Evolutionary conservation across 2,329 filamentous ascomycete species (phyloP).

Genomic region (Penicillium sp.): DNA sequence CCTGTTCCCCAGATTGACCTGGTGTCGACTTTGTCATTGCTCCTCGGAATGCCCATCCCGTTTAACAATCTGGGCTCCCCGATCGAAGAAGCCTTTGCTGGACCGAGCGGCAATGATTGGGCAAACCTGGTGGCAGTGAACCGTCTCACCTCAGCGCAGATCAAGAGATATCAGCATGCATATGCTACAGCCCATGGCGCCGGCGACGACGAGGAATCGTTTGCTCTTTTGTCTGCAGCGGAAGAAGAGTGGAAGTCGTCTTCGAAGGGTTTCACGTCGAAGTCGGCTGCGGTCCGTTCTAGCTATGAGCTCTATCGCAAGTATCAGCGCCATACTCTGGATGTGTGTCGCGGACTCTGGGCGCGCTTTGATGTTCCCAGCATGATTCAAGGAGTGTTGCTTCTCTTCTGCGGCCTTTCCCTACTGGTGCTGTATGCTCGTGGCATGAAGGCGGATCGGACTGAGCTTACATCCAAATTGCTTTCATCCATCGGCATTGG

Average conservation of each 20-base stretch:
- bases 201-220: slow-evolving; percentile 57
- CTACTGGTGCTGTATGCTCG: slow-evolving; percentile 71
- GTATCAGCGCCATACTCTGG: slow-evolving; percentile 77
- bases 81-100: slow-evolving; percentile 89
- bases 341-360: slow-evolving; percentile 80
- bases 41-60: slow-evolving; percentile 87
- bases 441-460: slow-evolving; percentile 52
- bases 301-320: slow-evolving; percentile 60
- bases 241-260: slow-evolving; percentile 53
- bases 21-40: slow-evolving; percentile 82
- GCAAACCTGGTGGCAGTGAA: slow-evolving; percentile 73
- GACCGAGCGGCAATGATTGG: slow-evolving; percentile 66
- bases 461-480: slow-evolving; percentile 53
- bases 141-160: slow-evolving; percentile 75
- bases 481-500: slow-evolving; percentile 53
- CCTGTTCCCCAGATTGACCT: slow-evolving; percentile 87
- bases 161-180: slow-evolving; percentile 80
- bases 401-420: slow-evolving; percentile 66
- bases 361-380: slow-evolving; percentile 83
- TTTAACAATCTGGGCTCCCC: slow-evolving; percentile 93
- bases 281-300: slow-evolving; percentile 38
- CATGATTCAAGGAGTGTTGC: slow-evolving; percentile 75
- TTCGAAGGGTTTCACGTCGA: slow-evolving; percentile 41
- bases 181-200: slow-evolving; percentile 73
- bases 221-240: slow-evolving; percentile 60